Percentiles rank a stretch among this genome's conserved stretches.
These are phyloP conservation scores for Ochetophila trinervis DNA, from an alignment of 306 rosid species.

Conservation along the genomic window DNA sequence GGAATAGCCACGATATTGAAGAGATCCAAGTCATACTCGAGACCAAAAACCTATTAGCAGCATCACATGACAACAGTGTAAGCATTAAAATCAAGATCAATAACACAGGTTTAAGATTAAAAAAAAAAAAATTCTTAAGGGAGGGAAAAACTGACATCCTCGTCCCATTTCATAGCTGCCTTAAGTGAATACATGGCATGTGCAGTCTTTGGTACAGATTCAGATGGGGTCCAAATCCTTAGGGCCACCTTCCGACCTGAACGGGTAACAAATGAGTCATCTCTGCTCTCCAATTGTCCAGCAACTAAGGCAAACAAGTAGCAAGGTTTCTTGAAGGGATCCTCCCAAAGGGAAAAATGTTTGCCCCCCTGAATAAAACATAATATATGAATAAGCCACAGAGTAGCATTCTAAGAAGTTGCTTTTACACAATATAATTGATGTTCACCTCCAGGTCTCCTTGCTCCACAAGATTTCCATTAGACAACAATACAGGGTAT, in stretches of 20 bases:
- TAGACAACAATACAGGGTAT: constrained; percentile 92
- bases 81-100: constrained; percentile 23
- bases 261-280: constrained; percentile 63
- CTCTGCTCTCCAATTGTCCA: constrained; percentile 85
- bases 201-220: constrained; percentile 80
- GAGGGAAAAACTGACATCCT: constrained; percentile 65
- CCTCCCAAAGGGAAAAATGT: constrained; percentile 94
- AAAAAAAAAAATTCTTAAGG: constrained; percentile 18
- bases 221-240: constrained; percentile 93
- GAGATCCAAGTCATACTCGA: constrained; percentile 97
- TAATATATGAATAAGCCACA: constrained; percentile 14
- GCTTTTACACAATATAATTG: constrained; percentile 15
- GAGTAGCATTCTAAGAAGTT: constrained; percentile 13
- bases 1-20: constrained; percentile 98
- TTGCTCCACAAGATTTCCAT: constrained; percentile 82
- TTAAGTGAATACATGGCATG: constrained; percentile 95
- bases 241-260: constrained; percentile 81
- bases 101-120: constrained; percentile 12
- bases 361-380: constrained; percentile 68
- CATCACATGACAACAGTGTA: constrained; percentile 24
- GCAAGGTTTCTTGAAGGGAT: constrained; percentile 97
- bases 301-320: constrained; percentile 99
- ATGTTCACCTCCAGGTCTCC: constrained; percentile 82
- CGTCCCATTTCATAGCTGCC: constrained; percentile 99
- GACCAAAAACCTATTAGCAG: constrained; percentile 79